These are phyloP conservation scores for Areca catechu DNA, from an alignment of 176 grass and related monocot genomes.

Conservation along the genomic window DNA sequence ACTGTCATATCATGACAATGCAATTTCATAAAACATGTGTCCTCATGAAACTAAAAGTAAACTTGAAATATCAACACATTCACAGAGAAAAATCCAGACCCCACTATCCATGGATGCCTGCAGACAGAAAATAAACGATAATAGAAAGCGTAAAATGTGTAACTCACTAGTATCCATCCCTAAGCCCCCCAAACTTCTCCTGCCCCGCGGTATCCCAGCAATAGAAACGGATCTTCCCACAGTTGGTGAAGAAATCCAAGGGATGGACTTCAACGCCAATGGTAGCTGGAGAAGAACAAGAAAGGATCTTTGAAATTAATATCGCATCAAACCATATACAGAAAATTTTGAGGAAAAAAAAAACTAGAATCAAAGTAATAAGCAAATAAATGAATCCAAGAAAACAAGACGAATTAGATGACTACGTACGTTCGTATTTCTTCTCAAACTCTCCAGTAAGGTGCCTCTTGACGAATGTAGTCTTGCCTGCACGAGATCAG, in stretches of 20 bases:
- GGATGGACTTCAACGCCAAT: conserved; percentile 40
- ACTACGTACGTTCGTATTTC: conserved; percentile 29
- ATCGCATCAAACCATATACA: not conserved
- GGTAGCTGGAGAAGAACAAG: conserved; percentile 13
- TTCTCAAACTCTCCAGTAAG: conserved; percentile 35
- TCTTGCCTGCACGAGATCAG: conserved; percentile 21
- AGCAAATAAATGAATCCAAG: not conserved
- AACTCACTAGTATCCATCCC: conserved; percentile 37
- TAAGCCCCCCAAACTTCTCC: conserved; percentile 31
- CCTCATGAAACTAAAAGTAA: too few relatives aligned
- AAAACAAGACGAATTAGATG: not conserved
- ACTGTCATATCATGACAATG: too few relatives aligned
- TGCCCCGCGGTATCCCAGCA: conserved; percentile 36
- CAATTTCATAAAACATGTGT: too few relatives aligned
- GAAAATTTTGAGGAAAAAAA: conserved; percentile 3
- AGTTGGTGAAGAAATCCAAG: conserved; percentile 32
- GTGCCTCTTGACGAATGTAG: conserved; percentile 31
- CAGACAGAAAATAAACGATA: too few relatives aligned
- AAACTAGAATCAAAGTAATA: not conserved
- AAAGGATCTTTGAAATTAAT: not conserved
- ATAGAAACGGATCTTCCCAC: conserved; percentile 22
- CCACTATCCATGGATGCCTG: too few relatives aligned
- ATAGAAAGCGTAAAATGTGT: conserved; percentile 11
- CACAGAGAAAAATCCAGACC: too few relatives aligned
- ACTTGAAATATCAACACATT: too few relatives aligned